A percentile compares a stretch with the other conserved stretches of the same genome.
These are phyloP conservation scores for Monilinia laxa DNA, from an alignment of 2,329 filamentous ascomycete species.

Conservation along the genomic window DNA sequence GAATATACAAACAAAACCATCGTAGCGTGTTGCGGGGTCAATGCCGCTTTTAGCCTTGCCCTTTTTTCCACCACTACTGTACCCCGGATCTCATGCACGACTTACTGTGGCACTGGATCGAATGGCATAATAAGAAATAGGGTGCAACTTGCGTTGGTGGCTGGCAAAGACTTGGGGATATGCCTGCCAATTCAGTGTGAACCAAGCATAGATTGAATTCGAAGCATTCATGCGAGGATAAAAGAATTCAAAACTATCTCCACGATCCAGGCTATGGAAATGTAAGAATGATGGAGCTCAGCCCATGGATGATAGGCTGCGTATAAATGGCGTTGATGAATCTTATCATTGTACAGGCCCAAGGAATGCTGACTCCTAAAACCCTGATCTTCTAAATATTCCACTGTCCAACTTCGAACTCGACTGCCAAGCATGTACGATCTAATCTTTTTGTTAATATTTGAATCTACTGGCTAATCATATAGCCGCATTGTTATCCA, in stretches of 20 bases:
- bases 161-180: background rate
- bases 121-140: background rate
- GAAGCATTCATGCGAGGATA: background rate
- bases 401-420: no score
- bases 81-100: background rate
- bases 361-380: no score
- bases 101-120: background rate
- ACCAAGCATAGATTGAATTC: background rate
- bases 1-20: background rate
- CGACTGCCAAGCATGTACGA: no score
- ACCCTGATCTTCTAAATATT: no score
- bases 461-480: no score
- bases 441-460: no score
- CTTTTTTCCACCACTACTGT: conserved; percentile 17
- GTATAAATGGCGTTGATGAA: no score
- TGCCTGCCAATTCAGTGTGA: background rate
- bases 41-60: conserved; percentile 21
- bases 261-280: background rate
- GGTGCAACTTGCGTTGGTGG: background rate
- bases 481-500: background rate
- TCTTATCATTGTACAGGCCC: no score
- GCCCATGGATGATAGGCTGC: no score
- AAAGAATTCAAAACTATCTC: background rate
- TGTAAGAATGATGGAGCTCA: no score
- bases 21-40: conserved; percentile 22